Conservation (phyloP, 805 yeast genomes). For the Grigorovia transvaalensis region DNA sequence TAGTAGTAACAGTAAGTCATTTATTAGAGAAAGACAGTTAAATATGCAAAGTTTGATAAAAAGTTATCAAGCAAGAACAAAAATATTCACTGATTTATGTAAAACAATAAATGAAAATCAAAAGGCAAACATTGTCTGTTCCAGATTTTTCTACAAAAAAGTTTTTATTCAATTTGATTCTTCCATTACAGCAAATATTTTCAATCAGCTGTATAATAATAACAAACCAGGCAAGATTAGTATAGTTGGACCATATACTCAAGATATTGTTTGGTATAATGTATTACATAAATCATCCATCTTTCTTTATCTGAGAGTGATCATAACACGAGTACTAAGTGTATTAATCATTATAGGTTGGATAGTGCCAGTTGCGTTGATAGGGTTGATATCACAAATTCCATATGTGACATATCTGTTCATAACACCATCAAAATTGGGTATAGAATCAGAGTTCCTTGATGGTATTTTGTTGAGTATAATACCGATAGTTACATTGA, state of each 20-base stretch:
- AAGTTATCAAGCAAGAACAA: background rate
- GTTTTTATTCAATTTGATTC: slow-evolving; percentile 55
- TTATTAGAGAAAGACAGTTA: slow-evolving; percentile 4
- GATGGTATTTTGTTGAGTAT: slow-evolving; percentile 49
- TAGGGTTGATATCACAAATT: slow-evolving; percentile 65
- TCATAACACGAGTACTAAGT: slow-evolving; percentile 37
- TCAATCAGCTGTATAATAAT: slow-evolving; percentile 46
- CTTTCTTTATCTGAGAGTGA: slow-evolving; percentile 31
- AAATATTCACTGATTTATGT: slow-evolving; percentile 2
- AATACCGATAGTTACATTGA: slow-evolving; percentile 56
- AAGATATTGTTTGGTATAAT: slow-evolving; percentile 66
- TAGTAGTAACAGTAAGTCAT: background rate
- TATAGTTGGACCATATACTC: slow-evolving; percentile 47
- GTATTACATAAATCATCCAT: slow-evolving; percentile 33
- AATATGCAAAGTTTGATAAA: background rate
- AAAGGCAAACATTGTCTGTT: background rate
- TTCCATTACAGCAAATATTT: slow-evolving; percentile 48
- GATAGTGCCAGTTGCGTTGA: slow-evolving; percentile 76
- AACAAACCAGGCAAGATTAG: slow-evolving; percentile 35
- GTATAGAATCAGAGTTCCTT: slow-evolving; percentile 42
- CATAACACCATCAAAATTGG: slow-evolving; percentile 31
- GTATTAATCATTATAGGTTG: slow-evolving; percentile 49
- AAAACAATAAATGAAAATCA: background rate
- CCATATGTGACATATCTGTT: slow-evolving; percentile 43
- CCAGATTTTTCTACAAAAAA: slow-evolving; percentile 25